Conservation (phyloP, 2,329 filamentous ascomycete genomes). For the Beauveria rudraprayagi region DNA sequence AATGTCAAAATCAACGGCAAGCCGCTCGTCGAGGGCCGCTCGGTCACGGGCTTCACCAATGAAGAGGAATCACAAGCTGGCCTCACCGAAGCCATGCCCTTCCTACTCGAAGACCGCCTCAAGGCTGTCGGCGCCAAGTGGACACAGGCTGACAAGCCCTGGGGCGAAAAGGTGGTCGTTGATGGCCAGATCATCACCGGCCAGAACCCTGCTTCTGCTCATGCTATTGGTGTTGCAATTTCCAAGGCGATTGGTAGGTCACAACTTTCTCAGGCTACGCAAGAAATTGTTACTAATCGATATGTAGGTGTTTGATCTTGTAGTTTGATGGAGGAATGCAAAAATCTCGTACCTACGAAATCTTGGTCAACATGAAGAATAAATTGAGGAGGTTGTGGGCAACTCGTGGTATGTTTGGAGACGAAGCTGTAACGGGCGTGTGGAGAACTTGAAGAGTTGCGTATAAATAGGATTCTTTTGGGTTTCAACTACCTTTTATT, state of each 20-base stretch:
- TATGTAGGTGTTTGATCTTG: not conserved
- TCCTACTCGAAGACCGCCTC: conserved; percentile 49
- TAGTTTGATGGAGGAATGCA: too few species aligned
- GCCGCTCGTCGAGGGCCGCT: conserved; percentile 45
- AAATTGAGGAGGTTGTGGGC: too few species aligned
- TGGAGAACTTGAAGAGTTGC: too few species aligned
- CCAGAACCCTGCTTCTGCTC: conserved; percentile 48
- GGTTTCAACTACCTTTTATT: too few species aligned
- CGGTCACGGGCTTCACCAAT: conserved; percentile 56
- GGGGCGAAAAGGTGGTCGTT: conserved; percentile 40
- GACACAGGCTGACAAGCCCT: conserved; percentile 45
- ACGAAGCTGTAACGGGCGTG: too few species aligned
- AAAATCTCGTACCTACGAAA: too few species aligned
- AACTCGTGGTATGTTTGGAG: too few species aligned
- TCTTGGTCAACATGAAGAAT: too few species aligned
- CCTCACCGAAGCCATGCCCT: conserved; percentile 47
- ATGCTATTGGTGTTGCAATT: conserved; percentile 43
- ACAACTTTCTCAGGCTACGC: not conserved
- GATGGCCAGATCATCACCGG: conserved; percentile 48
- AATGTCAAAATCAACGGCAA: conserved; percentile 48
- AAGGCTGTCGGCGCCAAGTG: conserved; percentile 45
- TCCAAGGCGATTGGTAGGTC: conserved; percentile 33
- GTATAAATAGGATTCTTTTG: too few species aligned
- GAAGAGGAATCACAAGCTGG: conserved; percentile 43
- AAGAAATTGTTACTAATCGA: not conserved